Percentiles rank a stretch among this genome's conserved stretches.
phyloP scores from a whole-genome alignment of 148 eudicot genomes.

The Silene latifolia region DNA sequence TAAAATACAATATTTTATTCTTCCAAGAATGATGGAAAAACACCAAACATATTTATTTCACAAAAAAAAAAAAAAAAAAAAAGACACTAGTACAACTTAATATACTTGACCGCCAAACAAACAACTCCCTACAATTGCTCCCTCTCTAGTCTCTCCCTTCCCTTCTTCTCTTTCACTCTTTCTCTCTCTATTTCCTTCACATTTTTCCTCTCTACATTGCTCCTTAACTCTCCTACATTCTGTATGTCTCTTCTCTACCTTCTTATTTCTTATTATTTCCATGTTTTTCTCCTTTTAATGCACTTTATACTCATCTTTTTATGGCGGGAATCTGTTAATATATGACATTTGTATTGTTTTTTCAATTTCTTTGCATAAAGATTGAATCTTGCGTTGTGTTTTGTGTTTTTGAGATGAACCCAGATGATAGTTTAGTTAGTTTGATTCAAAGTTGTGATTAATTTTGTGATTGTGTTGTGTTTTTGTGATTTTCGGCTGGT shows the following conservation, averaged over 20 bases:
- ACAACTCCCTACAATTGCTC: not conserved
- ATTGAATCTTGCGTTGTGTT: constrained; percentile 17
- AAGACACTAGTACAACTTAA: not conserved
- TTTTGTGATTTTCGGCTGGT: constrained; percentile 14
- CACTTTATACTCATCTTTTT: constrained; percentile 16
- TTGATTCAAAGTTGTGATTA: not conserved
- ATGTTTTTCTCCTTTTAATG: not conserved
- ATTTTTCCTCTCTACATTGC: constrained; percentile 12
- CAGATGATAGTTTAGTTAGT: constrained; percentile 7
- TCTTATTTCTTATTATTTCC: not conserved
- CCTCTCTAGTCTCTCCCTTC: too few species aligned
- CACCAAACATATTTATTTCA: not conserved
- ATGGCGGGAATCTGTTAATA: constrained; percentile 30
- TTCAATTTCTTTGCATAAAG: not conserved
- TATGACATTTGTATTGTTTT: not conserved
- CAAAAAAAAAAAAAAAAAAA: not conserved
- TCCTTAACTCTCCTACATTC: constrained; percentile 14
- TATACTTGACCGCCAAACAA: not conserved
- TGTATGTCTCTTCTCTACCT: constrained; percentile 26
- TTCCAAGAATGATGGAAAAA: not conserved
- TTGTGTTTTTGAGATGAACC: not conserved
- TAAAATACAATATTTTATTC: too few species aligned
- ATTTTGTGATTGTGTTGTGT: not conserved
- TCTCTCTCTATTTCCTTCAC: not conserved
- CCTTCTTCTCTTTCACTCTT: constrained; percentile 10